Evolutionary conservation across 176 grass and related monocot species (phyloP), one percentile per base, ranked within the genome.

Genomic region (Eleusine indica): DNA sequence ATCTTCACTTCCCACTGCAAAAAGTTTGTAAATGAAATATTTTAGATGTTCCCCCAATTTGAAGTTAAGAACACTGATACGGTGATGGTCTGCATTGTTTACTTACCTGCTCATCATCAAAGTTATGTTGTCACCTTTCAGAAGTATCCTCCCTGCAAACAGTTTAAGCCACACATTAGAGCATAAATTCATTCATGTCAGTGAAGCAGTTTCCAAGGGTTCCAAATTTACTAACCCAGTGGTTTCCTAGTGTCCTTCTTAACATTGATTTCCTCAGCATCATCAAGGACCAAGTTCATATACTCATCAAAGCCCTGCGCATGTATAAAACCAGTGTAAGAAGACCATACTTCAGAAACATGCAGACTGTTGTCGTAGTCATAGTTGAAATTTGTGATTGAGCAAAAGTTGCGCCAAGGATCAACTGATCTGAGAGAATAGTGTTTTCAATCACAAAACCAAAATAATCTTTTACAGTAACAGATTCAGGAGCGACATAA

Each of bases 121-220:
- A 71, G 95, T 98, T 79, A 98, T 98, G 90, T 94, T 98, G 69
- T 98, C 92, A 3, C 95, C 95, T 89, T 98, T 97, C 81, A 97
- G 88, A 28, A 97, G 86, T 84, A 97, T 94, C 88, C 92, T 85
- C 65, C 95, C 95, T 98, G 72, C 28, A 81, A 70, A 87, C 77
- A 86, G 71, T 60, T 68, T 25, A 68, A 70, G 47, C 8, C 16
- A 77, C 47, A 43, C 60, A 46, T 51, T 74, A 48, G 46, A 75
- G 6, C 28, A 78, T 28, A 86, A 38, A 85, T 12, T 0, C 4
- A 17, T 32, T 71, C 9, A 29, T 32, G 48, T 57, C 30, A 38
- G 5, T 4, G 30, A 35, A 32, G 11, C 17, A 40, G 19, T 25
- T 57, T 70, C 28, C 10, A 10, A 6, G 4, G 9, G 2, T 3